phyloP scores from a whole-genome alignment of 768 basidiomycete genomes.

The Porpolomopsis calyptriformis region DNA sequence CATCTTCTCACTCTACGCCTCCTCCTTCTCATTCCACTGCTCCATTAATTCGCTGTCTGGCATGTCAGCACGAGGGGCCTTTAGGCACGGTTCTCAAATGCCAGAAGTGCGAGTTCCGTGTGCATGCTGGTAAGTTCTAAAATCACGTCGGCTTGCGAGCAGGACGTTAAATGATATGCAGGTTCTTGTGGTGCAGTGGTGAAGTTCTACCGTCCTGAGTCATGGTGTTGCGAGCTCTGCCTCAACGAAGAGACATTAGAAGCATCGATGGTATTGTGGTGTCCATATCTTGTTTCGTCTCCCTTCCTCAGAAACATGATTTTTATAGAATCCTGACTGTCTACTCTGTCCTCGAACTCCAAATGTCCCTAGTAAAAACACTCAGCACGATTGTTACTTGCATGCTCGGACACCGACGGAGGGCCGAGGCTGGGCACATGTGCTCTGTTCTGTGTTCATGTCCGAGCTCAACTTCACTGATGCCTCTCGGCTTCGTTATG shows the following conservation, averaged over 20 bases:
- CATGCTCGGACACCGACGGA: conserved; percentile 84
- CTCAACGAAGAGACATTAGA: conserved; percentile 74
- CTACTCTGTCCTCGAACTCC: conserved; percentile 65
- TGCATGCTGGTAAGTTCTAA: conserved; percentile 58
- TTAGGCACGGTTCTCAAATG: conserved; percentile 73
- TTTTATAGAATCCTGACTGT: conserved; percentile 64
- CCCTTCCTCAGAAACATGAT: neutral
- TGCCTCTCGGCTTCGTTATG: conserved; percentile 57
- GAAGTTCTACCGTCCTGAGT: conserved; percentile 51
- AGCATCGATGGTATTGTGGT: conserved; percentile 53
- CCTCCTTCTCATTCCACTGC: conserved; percentile 44
- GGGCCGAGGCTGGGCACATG: conserved; percentile 86
- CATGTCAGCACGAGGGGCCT: conserved; percentile 67
- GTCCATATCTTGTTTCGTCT: conserved; percentile 3
- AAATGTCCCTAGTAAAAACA: conserved; percentile 38
- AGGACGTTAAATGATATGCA: conserved; percentile 18
- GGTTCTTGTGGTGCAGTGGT: conserved; percentile 60
- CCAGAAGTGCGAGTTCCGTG: conserved; percentile 64
- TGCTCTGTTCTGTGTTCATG: conserved; percentile 80
- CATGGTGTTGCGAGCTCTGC: conserved; percentile 85
- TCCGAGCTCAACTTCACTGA: conserved; percentile 81
- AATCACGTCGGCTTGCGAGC: neutral
- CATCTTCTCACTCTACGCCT: conserved; percentile 49
- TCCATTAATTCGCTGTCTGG: conserved; percentile 62
- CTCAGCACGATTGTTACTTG: conserved; percentile 50